phyloP scores from a whole-genome alignment of 2,329 filamentous ascomycete species.

The Dothistroma pini region DNA sequence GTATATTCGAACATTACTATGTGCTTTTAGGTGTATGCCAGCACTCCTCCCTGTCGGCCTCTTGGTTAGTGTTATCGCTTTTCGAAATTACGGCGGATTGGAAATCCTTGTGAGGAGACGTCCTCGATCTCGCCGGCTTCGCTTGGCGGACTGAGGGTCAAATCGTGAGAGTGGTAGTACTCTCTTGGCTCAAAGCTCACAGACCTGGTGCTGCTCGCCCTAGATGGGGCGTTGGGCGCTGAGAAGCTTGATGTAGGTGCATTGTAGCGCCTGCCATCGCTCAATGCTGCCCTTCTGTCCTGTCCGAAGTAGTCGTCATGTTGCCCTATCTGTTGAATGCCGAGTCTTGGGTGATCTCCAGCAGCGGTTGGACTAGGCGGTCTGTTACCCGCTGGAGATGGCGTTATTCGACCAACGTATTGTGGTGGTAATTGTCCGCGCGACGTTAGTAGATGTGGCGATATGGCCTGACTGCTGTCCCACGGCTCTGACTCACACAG shows the following conservation, averaged over 20 bases:
- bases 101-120: constrained; percentile 1
- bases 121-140: constrained; percentile 20
- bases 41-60: not conserved
- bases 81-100: not conserved
- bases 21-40: not conserved
- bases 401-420: constrained; percentile 19
- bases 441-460: constrained; percentile 1
- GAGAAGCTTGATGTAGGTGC: constrained; percentile 16
- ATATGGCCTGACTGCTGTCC: not conserved
- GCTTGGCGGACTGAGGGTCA: constrained; percentile 19
- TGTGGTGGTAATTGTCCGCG: constrained; percentile 15
- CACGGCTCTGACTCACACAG: not conserved
- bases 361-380: not conserved
- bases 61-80: not conserved
- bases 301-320: constrained; percentile 11
- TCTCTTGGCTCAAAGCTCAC: constrained; percentile 16
- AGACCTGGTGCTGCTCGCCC: constrained; percentile 11
- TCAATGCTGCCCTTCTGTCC: not conserved
- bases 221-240: constrained; percentile 9
- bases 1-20: not conserved
- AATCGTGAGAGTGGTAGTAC: constrained; percentile 5
- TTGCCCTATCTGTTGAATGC: not conserved
- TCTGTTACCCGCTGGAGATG: constrained; percentile 4
- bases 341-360: not conserved
- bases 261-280: constrained; percentile 10